A percentile compares a stretch with the other conserved stretches of the same genome.
Conservation (phyloP, 2,329 filamentous ascomycete species). For the Cercospora janseana region DNA sequence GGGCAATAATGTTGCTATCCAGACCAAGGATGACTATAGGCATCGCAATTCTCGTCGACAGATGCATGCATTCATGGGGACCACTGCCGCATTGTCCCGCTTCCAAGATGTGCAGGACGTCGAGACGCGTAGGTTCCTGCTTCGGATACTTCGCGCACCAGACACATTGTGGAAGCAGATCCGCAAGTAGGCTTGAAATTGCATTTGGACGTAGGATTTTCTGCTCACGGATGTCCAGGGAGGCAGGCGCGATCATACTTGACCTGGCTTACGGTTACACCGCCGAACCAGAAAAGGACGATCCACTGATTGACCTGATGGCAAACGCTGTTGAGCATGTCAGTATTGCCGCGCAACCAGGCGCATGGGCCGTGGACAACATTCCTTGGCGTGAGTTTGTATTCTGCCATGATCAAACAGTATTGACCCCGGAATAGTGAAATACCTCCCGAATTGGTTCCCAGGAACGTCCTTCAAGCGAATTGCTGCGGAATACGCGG, state of each 20-base stretch:
- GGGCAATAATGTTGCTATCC: constrained; percentile 36
- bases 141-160: constrained; percentile 42
- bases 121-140: constrained; percentile 47
- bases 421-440: constrained; percentile 26
- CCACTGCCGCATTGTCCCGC: constrained; percentile 40
- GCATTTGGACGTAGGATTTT: background rate
- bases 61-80: constrained; percentile 48
- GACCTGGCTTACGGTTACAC: constrained; percentile 51
- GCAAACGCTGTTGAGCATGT: constrained; percentile 45
- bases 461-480: constrained; percentile 49
- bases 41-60: constrained; percentile 45
- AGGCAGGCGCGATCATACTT: constrained; percentile 44
- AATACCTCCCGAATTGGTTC: constrained; percentile 47
- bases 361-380: constrained; percentile 49
- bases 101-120: constrained; percentile 47
- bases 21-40: constrained; percentile 6
- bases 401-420: background rate
- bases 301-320: constrained; percentile 47
- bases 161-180: constrained; percentile 44
- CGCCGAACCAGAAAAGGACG: constrained; percentile 39
- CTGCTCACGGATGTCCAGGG: constrained; percentile 11
- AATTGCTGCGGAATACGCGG: constrained; percentile 41
- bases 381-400: constrained; percentile 40
- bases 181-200: constrained; percentile 26
- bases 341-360: constrained; percentile 42